Evolutionary conservation across 805 yeast species (phyloP).

Genomic region (Cephaloascus albidus): DNA sequence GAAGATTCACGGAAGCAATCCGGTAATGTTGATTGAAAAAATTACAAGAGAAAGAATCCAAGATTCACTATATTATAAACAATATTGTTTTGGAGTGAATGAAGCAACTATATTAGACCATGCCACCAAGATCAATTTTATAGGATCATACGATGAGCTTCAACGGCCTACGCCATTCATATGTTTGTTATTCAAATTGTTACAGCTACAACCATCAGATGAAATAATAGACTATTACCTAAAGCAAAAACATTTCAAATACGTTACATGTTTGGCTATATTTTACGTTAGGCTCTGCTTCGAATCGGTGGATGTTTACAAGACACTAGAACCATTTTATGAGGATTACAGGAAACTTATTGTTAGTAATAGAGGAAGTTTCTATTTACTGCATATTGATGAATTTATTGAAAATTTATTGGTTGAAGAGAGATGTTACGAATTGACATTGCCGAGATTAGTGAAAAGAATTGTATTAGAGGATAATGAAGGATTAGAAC

Average conservation of each 20-base stretch:
- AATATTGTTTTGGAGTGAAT: constrained; percentile 40
- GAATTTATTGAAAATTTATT: constrained; percentile 61
- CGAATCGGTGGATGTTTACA: constrained; percentile 36
- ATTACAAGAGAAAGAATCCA: constrained; percentile 47
- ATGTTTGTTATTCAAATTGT: constrained; percentile 66
- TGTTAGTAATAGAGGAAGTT: constrained; percentile 21
- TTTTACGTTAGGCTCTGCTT: constrained; percentile 49
- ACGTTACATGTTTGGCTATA: constrained; percentile 59
- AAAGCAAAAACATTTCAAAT: constrained; percentile 65
- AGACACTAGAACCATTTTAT: constrained; percentile 42
- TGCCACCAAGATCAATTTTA: constrained; percentile 28
- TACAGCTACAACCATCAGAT: constrained; percentile 63
- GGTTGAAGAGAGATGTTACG: constrained; percentile 52
- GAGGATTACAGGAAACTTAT: constrained; percentile 67
- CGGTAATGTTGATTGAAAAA: constrained; percentile 45
- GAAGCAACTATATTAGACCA: constrained; percentile 34
- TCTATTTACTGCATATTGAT: constrained; percentile 49
- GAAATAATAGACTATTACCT: constrained; percentile 49
- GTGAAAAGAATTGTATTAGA: constrained; percentile 27
- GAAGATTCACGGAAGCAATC: constrained; percentile 33
- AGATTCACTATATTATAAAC: constrained; percentile 51
- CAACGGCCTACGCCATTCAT: constrained; percentile 64
- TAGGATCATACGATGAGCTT: constrained; percentile 51
- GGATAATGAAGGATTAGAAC: constrained; percentile 28
- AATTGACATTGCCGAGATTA: constrained; percentile 64